phyloP scores from a whole-genome alignment of 345 rosid species.

The Hibiscus tridactylites region DNA sequence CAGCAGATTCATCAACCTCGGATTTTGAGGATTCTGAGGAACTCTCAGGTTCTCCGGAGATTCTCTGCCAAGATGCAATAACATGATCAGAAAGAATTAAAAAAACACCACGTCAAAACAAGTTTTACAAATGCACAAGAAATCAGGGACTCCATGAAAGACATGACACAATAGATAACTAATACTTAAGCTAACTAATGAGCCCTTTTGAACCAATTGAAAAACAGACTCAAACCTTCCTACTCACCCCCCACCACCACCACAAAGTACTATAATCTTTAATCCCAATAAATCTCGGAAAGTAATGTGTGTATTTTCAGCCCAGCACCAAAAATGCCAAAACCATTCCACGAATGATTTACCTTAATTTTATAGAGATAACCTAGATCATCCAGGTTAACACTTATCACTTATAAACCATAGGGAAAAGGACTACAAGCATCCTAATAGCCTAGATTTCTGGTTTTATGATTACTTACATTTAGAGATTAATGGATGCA shows the following conservation, averaged over 20 bases:
- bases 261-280: not conserved
- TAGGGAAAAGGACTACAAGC: not conserved
- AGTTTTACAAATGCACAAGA: not conserved
- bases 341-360: not conserved
- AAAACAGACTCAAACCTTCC: not conserved
- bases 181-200: not conserved
- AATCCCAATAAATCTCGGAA: not conserved
- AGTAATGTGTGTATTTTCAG: not conserved
- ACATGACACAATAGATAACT: not conserved
- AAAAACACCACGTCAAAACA: not conserved
- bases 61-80: constrained; percentile 39
- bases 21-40: constrained; percentile 43
- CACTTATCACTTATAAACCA: not conserved
- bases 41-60: constrained; percentile 52
- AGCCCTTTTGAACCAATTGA: not conserved
- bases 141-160: not conserved
- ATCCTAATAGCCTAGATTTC: not conserved
- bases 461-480: too few species aligned
- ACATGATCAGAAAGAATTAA: constrained; percentile 10
- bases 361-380: not conserved
- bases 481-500: not conserved
- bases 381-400: not conserved
- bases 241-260: not conserved
- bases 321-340: not conserved
- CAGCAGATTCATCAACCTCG: constrained; percentile 43